A percentile compares a stretch with the other conserved stretches of the same genome.
phyloP scores from a whole-genome alignment of 1,284 basidiomycete species.

The Grifola frondosa region DNA sequence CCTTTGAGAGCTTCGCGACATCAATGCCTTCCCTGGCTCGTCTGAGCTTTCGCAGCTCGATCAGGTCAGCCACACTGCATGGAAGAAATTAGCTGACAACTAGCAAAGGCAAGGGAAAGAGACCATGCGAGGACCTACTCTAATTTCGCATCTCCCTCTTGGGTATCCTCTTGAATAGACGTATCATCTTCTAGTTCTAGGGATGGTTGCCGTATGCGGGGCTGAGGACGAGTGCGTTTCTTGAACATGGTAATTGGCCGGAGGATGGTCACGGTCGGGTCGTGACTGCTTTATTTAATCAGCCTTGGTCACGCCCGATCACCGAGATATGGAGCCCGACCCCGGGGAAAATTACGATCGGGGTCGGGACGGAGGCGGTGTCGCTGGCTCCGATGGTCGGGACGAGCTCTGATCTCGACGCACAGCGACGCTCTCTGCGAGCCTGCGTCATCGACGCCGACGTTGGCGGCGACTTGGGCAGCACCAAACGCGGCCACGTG shows the following conservation, averaged over 20 bases:
- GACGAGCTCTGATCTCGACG: no score
- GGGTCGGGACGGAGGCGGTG: no score
- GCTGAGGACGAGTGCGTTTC: slow-evolving; percentile 61
- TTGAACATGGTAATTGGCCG: slow-evolving; percentile 60
- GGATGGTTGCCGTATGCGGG: slow-evolving; percentile 47
- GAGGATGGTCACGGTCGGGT: no score
- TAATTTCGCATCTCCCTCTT: slow-evolving; percentile 42
- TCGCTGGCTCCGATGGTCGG: no score
- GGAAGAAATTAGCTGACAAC: slow-evolving; percentile 3
- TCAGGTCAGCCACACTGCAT: slow-evolving; percentile 78
- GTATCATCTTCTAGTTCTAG: slow-evolving; percentile 38
- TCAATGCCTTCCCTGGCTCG: slow-evolving; percentile 85
- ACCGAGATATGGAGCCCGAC: no score
- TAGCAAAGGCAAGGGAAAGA: slow-evolving; percentile 4
- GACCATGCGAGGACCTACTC: slow-evolving; percentile 44
- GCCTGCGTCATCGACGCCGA: no score
- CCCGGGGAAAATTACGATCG: no score
- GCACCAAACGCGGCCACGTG: no score
- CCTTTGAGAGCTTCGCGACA: slow-evolving; percentile 78
- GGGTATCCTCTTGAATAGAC: slow-evolving; percentile 34
- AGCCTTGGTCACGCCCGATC: no score
- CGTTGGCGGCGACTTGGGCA: no score
- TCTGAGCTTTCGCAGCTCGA: slow-evolving; percentile 80
- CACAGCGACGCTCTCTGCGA: no score
- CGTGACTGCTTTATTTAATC: no score